Conservation (phyloP, 208 protist genomes). For the Crithidia mellificae region DNA sequence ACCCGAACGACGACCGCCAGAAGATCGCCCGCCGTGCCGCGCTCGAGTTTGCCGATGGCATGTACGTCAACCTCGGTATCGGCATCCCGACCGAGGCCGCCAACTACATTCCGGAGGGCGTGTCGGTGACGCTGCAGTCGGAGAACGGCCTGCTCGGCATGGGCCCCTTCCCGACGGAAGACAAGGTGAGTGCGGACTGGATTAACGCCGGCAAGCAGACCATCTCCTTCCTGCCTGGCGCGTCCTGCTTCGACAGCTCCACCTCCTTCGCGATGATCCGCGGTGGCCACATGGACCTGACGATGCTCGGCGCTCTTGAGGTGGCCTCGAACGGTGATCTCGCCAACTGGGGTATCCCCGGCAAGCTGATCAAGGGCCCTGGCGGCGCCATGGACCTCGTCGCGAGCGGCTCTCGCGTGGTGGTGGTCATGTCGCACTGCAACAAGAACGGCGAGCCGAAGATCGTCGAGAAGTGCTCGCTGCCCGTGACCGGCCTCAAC, state of each 20-base stretch:
- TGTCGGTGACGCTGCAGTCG: conserved; percentile 89
- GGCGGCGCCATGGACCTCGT: conserved; percentile 98
- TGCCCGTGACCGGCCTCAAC: conserved; percentile 92
- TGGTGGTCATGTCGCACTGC: conserved; percentile 97
- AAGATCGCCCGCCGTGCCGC: conserved; percentile 93
- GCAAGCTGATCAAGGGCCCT: conserved; percentile 98
- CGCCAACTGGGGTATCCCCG: conserved; percentile 98
- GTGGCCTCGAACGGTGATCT: conserved; percentile 94
- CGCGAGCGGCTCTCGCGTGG: conserved; percentile 89
- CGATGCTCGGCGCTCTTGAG: conserved; percentile 96
- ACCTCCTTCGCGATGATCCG: conserved; percentile 98
- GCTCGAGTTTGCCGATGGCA: conserved; percentile 95
- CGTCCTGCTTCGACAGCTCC: conserved; percentile 90
- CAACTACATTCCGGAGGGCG: conserved; percentile 88
- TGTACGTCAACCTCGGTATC: conserved; percentile 97
- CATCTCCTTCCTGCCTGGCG: conserved; percentile 94
- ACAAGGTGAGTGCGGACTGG: conserved; percentile 92
- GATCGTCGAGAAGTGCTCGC: conserved; percentile 92
- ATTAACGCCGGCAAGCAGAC: conserved; percentile 98
- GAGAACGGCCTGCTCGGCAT: conserved; percentile 94
- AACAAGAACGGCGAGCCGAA: conserved; percentile 94
- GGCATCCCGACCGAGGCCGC: conserved; percentile 96
- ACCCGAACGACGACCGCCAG: conserved; percentile 65
- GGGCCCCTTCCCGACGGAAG: conserved; percentile 90
- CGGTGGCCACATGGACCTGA: conserved; percentile 95